Base-by-base conservation (phyloP, 2,329 filamentous ascomycete genomes). In the Cytospora schulzeri region DNA sequence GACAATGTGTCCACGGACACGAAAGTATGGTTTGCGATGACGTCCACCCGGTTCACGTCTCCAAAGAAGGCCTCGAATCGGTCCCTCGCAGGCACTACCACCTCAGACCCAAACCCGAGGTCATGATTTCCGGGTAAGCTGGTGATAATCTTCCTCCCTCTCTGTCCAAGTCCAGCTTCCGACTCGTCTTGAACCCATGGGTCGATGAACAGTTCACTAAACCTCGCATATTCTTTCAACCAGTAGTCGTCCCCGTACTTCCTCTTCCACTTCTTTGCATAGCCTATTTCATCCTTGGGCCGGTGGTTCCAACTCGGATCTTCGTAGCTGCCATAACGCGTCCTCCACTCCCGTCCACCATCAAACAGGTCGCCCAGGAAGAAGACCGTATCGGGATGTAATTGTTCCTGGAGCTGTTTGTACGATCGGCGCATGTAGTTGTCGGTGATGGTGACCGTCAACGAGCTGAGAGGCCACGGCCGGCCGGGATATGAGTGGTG, bases 291-390 rank as follows among this genome's bases (percentile, higher is more conserved):
- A 45, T 79, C 74, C 8, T 77, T 76, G 2, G 85, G 84, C 24
- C 83, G 78, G 50, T 81, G 79, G 4, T 76, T 78, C 86, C 86
- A 89, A 67, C 80, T 79, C 1, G 85, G 85, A 68, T 89, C 87
- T 28, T 81, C 77, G 60, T 86, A 87, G 54, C 82, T 76, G 52
- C 85, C 89, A 28, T 81, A 81, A 2, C 77, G 79, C 15, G 93
- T 94, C 69, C 89, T 90, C 95, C 95, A 99, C 80, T 99, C 95
- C 69, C 95, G 86, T 11, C 95, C 95, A 4, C 95, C 95, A 73
- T 99, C 95, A 72, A 99, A 97, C 0, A 99, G 80, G 73, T 99
- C 95, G 9, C 95, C 95, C 0, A 99, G 81, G 73, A 99, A 98
- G 73, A 97, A 86, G 1, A 96, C 81, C 19, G 91, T 93, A 73